phyloP scores from a whole-genome alignment of 2,329 filamentous ascomycete genomes.

The Akanthomyces lecanii region DNA sequence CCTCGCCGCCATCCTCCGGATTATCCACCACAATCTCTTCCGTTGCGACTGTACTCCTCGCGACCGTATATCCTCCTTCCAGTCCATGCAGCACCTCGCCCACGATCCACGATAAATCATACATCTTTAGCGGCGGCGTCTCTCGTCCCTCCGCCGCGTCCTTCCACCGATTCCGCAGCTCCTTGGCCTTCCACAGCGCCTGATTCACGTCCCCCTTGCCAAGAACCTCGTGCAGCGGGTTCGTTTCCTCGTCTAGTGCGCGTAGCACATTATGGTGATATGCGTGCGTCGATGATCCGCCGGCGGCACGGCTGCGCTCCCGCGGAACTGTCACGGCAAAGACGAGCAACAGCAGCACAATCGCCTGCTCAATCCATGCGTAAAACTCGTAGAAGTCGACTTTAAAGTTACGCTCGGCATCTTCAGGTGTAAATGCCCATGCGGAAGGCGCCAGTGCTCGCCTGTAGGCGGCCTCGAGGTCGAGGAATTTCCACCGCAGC shows the following conservation, averaged over 20 bases:
- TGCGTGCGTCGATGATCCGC: conserved; percentile 37
- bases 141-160: conserved; percentile 49
- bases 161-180: conserved; percentile 70
- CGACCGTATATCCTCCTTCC: conserved; percentile 52
- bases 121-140: conserved; percentile 47
- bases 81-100: conserved; percentile 53
- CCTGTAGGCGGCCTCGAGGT: conserved; percentile 54
- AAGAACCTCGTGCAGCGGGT: conserved; percentile 53
- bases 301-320: conserved; percentile 16
- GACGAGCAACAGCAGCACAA: conserved; percentile 62
- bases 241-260: conserved; percentile 52
- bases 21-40: conserved; percentile 7
- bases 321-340: conserved; percentile 53
- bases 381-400: conserved; percentile 77
- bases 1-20: conserved; percentile 26
- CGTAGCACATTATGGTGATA: conserved; percentile 69
- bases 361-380: conserved; percentile 64
- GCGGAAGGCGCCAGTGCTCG: conserved; percentile 40
- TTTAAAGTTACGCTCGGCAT: conserved; percentile 68
- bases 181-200: conserved; percentile 63
- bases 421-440: conserved; percentile 33
- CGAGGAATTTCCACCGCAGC: conserved; percentile 60
- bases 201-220: conserved; percentile 51
- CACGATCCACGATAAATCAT: conserved; percentile 60
- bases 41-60: conserved; percentile 39